These are phyloP conservation scores for Powellomyces hirtus DNA, from an alignment of 192 early-diverging fungal species.

Conservation along the genomic window DNA sequence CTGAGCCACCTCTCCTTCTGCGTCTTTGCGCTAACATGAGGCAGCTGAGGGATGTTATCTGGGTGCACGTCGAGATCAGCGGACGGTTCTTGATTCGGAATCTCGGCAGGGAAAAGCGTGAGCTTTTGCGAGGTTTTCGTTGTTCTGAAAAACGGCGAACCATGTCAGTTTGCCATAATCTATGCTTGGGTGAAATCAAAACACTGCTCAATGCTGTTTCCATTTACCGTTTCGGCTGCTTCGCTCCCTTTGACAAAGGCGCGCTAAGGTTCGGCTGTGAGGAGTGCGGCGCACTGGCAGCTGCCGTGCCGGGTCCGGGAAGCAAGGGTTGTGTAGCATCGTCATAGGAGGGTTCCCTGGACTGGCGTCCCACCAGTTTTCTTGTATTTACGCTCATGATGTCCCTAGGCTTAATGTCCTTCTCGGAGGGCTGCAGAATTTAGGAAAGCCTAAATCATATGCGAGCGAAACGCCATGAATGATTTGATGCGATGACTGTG, in stretches of 20 bases:
- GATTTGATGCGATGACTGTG: too few species aligned
- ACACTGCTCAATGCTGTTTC: neutral
- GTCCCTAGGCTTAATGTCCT: too few species aligned
- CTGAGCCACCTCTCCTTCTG: conserved; percentile 55
- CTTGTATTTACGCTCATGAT: conserved; percentile 1
- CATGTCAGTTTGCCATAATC: neutral
- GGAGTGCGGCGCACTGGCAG: neutral
- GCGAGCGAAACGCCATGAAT: too few species aligned
- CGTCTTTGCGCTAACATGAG: conserved; percentile 36
- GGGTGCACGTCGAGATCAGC: conserved; percentile 3
- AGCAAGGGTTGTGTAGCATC: neutral
- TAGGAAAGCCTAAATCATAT: too few species aligned
- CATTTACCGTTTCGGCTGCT: conserved; percentile 7
- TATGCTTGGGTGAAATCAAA: neutral
- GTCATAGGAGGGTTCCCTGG: neutral
- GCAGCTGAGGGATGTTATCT: conserved; percentile 25
- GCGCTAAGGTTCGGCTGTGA: neutral
- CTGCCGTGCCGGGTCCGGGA: neutral
- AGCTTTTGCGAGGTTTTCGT: conserved; percentile 93
- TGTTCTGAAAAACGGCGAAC: conserved; percentile 50
- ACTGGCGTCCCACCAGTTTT: neutral
- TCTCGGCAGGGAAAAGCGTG: conserved; percentile 82
- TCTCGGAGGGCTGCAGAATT: too few species aligned
- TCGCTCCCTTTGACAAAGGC: neutral
- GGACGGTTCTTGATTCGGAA: neutral